Conservation (phyloP, 2,329 filamentous ascomycete species). For the Claviceps cyperi region DNA sequence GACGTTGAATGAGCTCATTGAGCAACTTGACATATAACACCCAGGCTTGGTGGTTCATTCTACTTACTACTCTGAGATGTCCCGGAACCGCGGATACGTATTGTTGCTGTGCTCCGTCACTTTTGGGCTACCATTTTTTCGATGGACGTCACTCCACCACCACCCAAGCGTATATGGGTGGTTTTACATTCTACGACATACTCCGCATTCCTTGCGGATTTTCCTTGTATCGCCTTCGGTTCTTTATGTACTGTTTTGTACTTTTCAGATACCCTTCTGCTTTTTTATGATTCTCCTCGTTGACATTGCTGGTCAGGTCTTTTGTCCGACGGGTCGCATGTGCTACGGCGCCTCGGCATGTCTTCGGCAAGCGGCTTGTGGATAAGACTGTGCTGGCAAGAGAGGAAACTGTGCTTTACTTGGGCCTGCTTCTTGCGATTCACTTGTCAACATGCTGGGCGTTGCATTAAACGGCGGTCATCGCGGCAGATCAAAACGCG, state of each 20-base stretch:
- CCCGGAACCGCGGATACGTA: too few relatives aligned
- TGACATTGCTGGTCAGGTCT: neutral
- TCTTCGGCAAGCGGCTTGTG: neutral
- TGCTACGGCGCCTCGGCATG: neutral
- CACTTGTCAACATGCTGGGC: neutral
- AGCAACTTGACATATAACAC: too few relatives aligned
- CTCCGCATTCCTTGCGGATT: constrained; percentile 9
- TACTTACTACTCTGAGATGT: too few relatives aligned
- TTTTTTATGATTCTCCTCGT: neutral
- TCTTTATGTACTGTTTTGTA: neutral
- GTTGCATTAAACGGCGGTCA: neutral
- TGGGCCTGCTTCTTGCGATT: neutral
- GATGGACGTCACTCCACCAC: too few relatives aligned
- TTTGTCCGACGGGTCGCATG: neutral
- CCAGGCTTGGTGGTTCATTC: too few relatives aligned
- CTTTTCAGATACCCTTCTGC: neutral
- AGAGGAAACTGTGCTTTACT: neutral
- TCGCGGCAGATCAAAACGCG: neutral
- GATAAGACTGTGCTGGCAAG: neutral
- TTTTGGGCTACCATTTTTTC: too few relatives aligned
- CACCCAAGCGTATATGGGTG: too few relatives aligned
- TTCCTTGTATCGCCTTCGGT: neutral
- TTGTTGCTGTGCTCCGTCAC: too few relatives aligned
- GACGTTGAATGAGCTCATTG: too few relatives aligned
- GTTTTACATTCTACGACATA: too few relatives aligned